Base-by-base conservation (phyloP, 106 monocot genomes). In the Iris macrosiphon region DNA sequence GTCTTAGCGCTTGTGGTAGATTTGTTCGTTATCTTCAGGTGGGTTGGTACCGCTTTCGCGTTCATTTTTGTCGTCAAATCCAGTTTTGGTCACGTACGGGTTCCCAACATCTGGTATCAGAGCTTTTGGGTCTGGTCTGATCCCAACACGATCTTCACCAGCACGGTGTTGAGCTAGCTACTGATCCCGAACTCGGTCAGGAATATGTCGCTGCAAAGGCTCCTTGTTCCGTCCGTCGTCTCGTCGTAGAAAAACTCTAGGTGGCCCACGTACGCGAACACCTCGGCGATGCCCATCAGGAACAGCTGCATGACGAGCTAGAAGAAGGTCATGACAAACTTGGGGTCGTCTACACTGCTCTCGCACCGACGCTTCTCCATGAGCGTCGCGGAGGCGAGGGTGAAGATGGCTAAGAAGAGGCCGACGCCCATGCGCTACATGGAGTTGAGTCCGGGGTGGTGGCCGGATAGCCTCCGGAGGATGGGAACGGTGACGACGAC, bases 191-290 rank as follows among this genome's bases (percentile, higher is more conserved):
- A 34, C 51, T 67, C 68, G 22, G 63, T 68, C 11, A 75, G 19
- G 16, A 62, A 75, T 21, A 75, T 62, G 0, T 62, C 68, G 18
- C 68, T 75, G 27, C 68, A 62, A 0, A 75, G 17, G 21, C 62
- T 63, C 71, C 68, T 71, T 38, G 71, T 79, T 44, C 75, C 58
- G 6, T 64, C 72, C 0, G 84, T 64, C 1, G 75, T 63, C 60
- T 72, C 71, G 18, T 60, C 63, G 51, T 66, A 67, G 55, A 85
- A 85, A 41, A 85, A 85, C 48, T 79, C 79, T 41, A 85, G 29
- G 64, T 79, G 75, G 0, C 79, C 84, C 1, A 75, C 72, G 28
- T 79, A 85, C 2, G 63, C 26, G 31, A 85, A 72, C 16, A 62
- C 84, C 40, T 85, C 75, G 0, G 58, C 54, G 21, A 37, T 34